phyloP scores from a whole-genome alignment of 2,329 filamentous ascomycete genomes.

The Bertia moriformis region DNA sequence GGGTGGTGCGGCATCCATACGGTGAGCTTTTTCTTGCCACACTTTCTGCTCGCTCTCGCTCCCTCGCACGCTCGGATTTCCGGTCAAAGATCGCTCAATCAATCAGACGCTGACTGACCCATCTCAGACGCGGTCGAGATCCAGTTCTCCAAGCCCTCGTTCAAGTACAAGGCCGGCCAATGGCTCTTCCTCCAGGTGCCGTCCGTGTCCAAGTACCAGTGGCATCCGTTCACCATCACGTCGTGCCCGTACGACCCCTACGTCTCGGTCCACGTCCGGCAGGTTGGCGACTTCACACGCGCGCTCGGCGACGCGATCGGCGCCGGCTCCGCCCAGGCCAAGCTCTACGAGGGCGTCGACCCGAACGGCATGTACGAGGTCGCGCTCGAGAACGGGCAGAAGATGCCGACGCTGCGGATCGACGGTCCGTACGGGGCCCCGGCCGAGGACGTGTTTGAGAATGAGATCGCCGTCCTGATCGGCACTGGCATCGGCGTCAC shows the following conservation, averaged over 20 bases:
- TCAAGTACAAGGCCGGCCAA: conserved; percentile 95
- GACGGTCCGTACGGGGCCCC: conserved; percentile 94
- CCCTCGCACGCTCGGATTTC: not conserved
- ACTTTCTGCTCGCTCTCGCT: no score
- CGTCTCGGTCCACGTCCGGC: conserved; percentile 83
- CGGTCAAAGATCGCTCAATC: not conserved
- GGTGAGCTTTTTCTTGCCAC: conserved; percentile 33
- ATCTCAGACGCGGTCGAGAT: conserved; percentile 76
- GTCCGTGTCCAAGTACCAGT: conserved; percentile 74
- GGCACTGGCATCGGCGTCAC: conserved; percentile 80
- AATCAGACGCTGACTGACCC: conserved; percentile 15
- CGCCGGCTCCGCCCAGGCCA: conserved; percentile 72
- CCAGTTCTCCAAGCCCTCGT: conserved; percentile 88
- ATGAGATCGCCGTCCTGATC: conserved; percentile 74
- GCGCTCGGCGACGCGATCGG: conserved; percentile 92
- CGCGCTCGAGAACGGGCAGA: conserved; percentile 78
- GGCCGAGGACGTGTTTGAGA: conserved; percentile 91
- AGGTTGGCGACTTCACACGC: conserved; percentile 90
- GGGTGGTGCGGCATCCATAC: conserved; percentile 90
- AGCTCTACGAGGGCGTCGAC: conserved; percentile 81
- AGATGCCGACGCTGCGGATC: conserved; percentile 79
- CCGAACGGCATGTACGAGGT: conserved; percentile 97
- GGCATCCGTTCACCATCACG: conserved; percentile 98
- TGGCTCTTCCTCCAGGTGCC: conserved; percentile 96
- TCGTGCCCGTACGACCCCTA: conserved; percentile 94